Conservation (phyloP, 2,329 filamentous ascomycete genomes). For the Arthrobotrys pseudoclavata region DNA sequence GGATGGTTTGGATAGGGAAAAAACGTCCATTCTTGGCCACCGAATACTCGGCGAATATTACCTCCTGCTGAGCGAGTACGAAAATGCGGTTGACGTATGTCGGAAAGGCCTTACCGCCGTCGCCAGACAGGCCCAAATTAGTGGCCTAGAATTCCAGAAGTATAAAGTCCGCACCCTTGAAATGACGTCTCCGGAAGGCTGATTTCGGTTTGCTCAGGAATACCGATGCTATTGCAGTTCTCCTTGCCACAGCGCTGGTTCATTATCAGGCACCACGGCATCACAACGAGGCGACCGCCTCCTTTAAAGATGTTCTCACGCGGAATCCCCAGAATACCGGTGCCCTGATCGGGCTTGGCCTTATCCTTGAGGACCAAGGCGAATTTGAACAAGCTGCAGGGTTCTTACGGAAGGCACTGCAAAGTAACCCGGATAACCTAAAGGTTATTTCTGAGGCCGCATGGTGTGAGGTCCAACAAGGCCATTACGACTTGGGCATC, state of each 20-base stretch:
- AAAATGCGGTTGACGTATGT: slow-evolving; percentile 82
- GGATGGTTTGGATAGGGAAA: slow-evolving; percentile 69
- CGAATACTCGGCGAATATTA: slow-evolving; percentile 87
- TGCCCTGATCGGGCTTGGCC: slow-evolving; percentile 87
- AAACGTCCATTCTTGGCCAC: slow-evolving; percentile 82
- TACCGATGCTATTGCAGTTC: slow-evolving; percentile 79
- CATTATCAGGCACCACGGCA: slow-evolving; percentile 91
- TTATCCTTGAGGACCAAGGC: slow-evolving; percentile 94
- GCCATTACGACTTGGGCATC: slow-evolving; percentile 78
- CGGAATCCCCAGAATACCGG: slow-evolving; percentile 81
- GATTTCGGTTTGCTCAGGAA: slow-evolving; percentile 70
- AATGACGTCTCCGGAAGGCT: not conserved
- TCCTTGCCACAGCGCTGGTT: slow-evolving; percentile 87
- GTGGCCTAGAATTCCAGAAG: slow-evolving; percentile 74
- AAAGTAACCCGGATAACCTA: slow-evolving; percentile 79
- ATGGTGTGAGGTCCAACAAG: slow-evolving; percentile 89
- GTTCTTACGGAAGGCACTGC: slow-evolving; percentile 81
- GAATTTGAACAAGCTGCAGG: slow-evolving; percentile 85
- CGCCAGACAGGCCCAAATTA: slow-evolving; percentile 74
- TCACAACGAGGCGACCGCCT: slow-evolving; percentile 85
- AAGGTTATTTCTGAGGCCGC: slow-evolving; percentile 87
- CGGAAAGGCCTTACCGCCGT: slow-evolving; percentile 78
- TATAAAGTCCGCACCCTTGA: slow-evolving; percentile 25
- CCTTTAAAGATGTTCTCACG: slow-evolving; percentile 85
- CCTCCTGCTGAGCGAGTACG: slow-evolving; percentile 84